These are phyloP conservation scores for Aspergillus wentii DNA, from an alignment of 495 filamentous ascomycete species.

Conservation along the genomic window DNA sequence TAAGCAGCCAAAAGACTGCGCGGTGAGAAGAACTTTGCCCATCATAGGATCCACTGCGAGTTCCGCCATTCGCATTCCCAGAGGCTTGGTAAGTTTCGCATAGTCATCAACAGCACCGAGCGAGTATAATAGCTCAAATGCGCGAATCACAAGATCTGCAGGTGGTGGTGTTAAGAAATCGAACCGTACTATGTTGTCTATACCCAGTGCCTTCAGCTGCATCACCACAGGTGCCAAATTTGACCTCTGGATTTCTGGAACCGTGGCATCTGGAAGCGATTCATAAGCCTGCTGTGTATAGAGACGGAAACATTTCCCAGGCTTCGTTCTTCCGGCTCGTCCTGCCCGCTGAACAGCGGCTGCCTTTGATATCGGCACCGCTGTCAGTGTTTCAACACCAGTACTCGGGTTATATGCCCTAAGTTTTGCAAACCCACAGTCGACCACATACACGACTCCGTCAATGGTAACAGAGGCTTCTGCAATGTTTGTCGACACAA, in stretches of 20 bases:
- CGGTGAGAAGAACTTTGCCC: constrained; percentile 82
- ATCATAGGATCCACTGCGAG: constrained; percentile 96
- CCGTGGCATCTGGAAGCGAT: constrained; percentile 64
- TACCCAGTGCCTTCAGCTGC: constrained; percentile 92
- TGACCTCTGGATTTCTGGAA: constrained; percentile 90
- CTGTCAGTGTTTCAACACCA: constrained; percentile 90
- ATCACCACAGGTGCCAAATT: constrained; percentile 88
- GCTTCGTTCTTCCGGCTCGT: constrained; percentile 83
- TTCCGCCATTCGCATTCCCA: constrained; percentile 91
- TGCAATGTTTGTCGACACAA: constrained; percentile 94
- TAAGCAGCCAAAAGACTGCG: constrained; percentile 68
- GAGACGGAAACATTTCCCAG: constrained; percentile 92
- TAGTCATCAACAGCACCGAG: constrained; percentile 87
- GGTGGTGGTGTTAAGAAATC: constrained; percentile 86
- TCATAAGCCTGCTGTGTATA: constrained; percentile 78
- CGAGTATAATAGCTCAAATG: constrained; percentile 83
- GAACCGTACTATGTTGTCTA: constrained; percentile 92
- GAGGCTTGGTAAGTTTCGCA: constrained; percentile 82
- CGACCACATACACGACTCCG: constrained; percentile 88
- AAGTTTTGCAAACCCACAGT: constrained; percentile 88
- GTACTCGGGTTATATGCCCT: constrained; percentile 82
- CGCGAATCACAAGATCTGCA: constrained; percentile 80
- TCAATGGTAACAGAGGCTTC: constrained; percentile 95
- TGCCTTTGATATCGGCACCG: constrained; percentile 83
- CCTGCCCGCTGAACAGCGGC: constrained; percentile 90